Conservation (phyloP, 106 monocot genomes). For the Xerophyta viscosa region DNA sequence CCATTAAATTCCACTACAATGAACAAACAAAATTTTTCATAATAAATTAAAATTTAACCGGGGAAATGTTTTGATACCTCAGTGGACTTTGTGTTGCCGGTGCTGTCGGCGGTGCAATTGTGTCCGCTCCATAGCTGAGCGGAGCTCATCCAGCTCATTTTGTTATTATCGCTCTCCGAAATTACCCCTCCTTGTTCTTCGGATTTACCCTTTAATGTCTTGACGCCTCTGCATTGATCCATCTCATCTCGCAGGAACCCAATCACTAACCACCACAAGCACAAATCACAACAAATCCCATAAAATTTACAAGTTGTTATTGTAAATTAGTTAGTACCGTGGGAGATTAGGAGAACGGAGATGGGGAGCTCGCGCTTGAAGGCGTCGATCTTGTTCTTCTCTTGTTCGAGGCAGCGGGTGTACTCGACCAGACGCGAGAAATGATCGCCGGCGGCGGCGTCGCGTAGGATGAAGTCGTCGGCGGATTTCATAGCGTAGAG, state of each 20-base stretch:
- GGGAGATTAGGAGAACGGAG: constrained; percentile 28
- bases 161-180: constrained; percentile 39
- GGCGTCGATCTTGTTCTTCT: constrained; percentile 65
- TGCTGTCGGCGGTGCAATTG: constrained; percentile 9
- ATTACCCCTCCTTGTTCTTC: constrained; percentile 27
- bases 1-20: too few species aligned
- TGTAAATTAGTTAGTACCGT: neutral
- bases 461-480: constrained; percentile 5
- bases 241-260: constrained; percentile 41
- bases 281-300: neutral
- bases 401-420: constrained; percentile 46
- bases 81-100: neutral
- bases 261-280: constrained; percentile 39
- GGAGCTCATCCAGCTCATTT: constrained; percentile 91
- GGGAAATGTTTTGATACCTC: too few species aligned
- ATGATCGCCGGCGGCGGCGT: constrained; percentile 4
- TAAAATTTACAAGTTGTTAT: neutral
- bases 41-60: too few species aligned
- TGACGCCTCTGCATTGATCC: constrained; percentile 25
- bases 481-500: constrained; percentile 22
- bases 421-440: constrained; percentile 31
- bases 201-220: constrained; percentile 27
- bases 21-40: too few species aligned
- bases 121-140: constrained; percentile 86
- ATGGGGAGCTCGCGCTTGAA: constrained; percentile 82